phyloP scores from a whole-genome alignment of 2,329 filamentous ascomycete genomes.

The Phyllosticta paracitricarpa region DNA sequence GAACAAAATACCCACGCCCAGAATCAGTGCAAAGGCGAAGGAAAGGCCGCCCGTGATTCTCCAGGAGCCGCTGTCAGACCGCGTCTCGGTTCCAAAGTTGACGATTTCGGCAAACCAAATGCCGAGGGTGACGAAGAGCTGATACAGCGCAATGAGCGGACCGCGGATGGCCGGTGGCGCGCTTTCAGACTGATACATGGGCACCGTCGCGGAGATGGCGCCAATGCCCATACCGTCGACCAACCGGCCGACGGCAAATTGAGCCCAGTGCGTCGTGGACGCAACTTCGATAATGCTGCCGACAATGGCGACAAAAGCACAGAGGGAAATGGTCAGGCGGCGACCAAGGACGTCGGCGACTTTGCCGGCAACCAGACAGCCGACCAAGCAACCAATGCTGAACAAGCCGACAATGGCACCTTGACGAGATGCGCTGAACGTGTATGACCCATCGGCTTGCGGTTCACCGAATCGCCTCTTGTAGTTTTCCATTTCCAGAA shows the following conservation, averaged over 20 bases:
- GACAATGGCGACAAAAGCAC: slow-evolving; percentile 53
- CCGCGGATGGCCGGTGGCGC: slow-evolving; percentile 55
- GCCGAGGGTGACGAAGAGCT: slow-evolving; percentile 60
- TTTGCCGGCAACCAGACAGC: slow-evolving; percentile 49
- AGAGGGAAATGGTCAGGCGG: slow-evolving; percentile 50
- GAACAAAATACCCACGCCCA: slow-evolving; percentile 44
- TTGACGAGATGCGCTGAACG: slow-evolving; percentile 23
- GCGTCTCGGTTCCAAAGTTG: slow-evolving; percentile 48
- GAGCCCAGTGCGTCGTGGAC: slow-evolving; percentile 47
- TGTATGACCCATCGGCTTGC: slow-evolving; percentile 13
- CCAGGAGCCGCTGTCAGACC: slow-evolving; percentile 44
- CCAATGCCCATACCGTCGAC: slow-evolving; percentile 59
- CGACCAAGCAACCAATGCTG: slow-evolving; percentile 61
- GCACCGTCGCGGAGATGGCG: slow-evolving; percentile 47
- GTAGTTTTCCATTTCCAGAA: slow-evolving; percentile 28
- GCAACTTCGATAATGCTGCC: slow-evolving; percentile 59
- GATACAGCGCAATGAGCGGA: slow-evolving; percentile 49
- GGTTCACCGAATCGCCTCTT: slow-evolving; percentile 18
- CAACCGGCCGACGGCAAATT: slow-evolving; percentile 54
- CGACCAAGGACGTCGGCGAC: slow-evolving; percentile 54
- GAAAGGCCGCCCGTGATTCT: slow-evolving; percentile 53
- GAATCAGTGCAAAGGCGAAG: slow-evolving; percentile 46
- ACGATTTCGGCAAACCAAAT: slow-evolving; percentile 45
- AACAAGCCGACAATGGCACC: slow-evolving; percentile 27
- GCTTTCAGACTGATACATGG: slow-evolving; percentile 58